Base-by-base conservation (phyloP, 192 early-diverging fungal species). In the Bifiguratus adelaidae region DNA sequence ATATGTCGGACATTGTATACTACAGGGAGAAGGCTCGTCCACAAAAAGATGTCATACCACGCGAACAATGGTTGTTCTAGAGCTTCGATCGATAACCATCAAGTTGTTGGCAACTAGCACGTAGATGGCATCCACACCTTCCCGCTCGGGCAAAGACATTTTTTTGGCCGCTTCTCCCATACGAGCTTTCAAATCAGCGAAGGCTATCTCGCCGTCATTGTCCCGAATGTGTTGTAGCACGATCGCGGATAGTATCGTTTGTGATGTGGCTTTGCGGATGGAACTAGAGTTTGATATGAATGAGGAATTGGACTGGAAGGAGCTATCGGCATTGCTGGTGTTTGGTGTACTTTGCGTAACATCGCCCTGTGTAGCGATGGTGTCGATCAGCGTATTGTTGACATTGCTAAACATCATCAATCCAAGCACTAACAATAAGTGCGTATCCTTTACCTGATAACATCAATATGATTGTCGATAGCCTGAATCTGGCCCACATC, bases 41-140 rank as follows among this genome's bases (percentile, higher is more conserved):
- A n/a, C n/a, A n/a, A n/a, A n/a, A n/a, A n/a, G n/a, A n/a, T n/a
- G n/a, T n/a, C n/a, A n/a, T n/a, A n/a, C n/a, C n/a, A n/a, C n/a
- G n/a, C n/a, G n/a, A n/a, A n/a, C n/a, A n/a, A n/a, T n/a, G n/a
- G n/a, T n/a, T n/a, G n/a, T n/a, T n/a, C n/a, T n/a, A n/a, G n/a
- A n/a, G 1, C 37, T 40, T 21, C 50, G 48, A 46, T 59, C 50
- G 33, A 59, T 59, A 30, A 8, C 46, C n/a, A 52, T 37, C 20
- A 59, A 38, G 11, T 28, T 33, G 47, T 59, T 59, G 16, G 50
- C 56, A 18, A 59, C 56, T 18, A 59, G 50, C 44, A 52, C 41
- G 38, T 59, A 59, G 16, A 59, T 30, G 2, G 49, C 43, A 16
- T 37, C 27, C 18, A 26, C 46, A n/a, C 49, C 56, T 29, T 52